Conservation (phyloP, 2,329 filamentous ascomycete species). For the Calonectria montana region DNA sequence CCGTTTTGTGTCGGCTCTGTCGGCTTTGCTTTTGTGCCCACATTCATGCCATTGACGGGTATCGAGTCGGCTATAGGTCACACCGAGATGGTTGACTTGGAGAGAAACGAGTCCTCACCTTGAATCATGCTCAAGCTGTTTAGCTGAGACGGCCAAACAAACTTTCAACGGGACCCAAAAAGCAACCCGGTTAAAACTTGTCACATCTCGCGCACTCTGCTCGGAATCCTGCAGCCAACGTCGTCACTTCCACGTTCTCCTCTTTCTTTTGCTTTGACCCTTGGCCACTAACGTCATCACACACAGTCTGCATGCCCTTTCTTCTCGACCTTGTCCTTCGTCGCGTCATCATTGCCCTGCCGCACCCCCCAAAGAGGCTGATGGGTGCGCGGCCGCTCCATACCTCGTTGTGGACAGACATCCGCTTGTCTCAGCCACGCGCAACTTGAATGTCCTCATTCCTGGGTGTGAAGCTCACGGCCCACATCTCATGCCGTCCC, state of each 20-base stretch:
- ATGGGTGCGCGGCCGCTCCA: neutral
- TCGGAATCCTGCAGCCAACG: neutral
- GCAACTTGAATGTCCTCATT: constrained; percentile 3
- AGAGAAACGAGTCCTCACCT: neutral
- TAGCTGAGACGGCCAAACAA: constrained; percentile 10
- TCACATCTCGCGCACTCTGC: constrained; percentile 12
- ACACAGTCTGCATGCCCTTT: neutral
- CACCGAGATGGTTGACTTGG: neutral
- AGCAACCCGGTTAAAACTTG: neutral
- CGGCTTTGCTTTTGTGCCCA: neutral
- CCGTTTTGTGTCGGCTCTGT: neutral
- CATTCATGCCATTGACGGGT: neutral
- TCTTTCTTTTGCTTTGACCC: neutral
- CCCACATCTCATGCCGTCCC: constrained; percentile 10
- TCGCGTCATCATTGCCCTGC: neutral
- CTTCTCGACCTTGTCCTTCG: neutral
- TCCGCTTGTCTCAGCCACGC: constrained; percentile 14
- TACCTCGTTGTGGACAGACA: constrained; percentile 5
- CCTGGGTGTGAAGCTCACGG: neutral
- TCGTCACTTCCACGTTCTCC: neutral
- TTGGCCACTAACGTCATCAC: neutral
- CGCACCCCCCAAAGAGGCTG: neutral
- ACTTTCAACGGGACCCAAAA: neutral
- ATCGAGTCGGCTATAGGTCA: neutral
- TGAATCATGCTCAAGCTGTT: neutral